Evolutionary conservation across 139 green algal species (phyloP).

Genomic region (Coccomyxa sp.): DNA sequence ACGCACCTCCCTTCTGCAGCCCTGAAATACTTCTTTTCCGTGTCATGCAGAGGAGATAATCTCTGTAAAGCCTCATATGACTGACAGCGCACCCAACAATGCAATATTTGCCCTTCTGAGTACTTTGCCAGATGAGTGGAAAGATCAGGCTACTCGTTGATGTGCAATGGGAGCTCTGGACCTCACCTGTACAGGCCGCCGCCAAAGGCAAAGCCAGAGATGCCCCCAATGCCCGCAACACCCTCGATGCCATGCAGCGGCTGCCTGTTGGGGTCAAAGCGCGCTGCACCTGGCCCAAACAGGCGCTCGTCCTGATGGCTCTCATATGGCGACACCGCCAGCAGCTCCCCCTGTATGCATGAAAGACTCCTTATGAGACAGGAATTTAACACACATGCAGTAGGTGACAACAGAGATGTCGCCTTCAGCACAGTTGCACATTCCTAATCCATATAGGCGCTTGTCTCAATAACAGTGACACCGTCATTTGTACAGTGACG

Average conservation of each 20-base stretch:
- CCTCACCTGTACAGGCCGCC: conserved; percentile 37
- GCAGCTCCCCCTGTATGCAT: conserved; percentile 39
- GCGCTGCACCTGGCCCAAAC: conserved; percentile 20
- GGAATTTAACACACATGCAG: too few species aligned
- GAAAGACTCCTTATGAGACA: too few species aligned
- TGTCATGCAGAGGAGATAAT: too few species aligned
- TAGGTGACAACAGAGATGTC: too few species aligned
- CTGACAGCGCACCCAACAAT: neutral
- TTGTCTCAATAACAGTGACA: too few species aligned
- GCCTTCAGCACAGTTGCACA: too few species aligned
- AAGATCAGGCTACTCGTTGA: neutral
- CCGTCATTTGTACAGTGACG: too few species aligned
- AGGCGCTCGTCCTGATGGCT: conserved; percentile 49
- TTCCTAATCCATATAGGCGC: too few species aligned
- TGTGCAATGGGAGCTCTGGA: neutral
- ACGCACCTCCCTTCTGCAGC: too few species aligned
- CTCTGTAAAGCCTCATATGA: neutral
- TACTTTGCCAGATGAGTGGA: neutral
- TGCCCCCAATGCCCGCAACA: conserved; percentile 35
- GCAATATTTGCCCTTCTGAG: neutral
- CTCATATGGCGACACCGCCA: conserved; percentile 59
- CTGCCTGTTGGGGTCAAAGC: conserved; percentile 36
- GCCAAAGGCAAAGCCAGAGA: conserved; percentile 54
- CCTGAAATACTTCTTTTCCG: too few species aligned
- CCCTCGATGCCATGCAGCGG: conserved; percentile 24